Conservation (phyloP, 495 filamentous ascomycete genomes). For the Aspergillus leporis region DNA sequence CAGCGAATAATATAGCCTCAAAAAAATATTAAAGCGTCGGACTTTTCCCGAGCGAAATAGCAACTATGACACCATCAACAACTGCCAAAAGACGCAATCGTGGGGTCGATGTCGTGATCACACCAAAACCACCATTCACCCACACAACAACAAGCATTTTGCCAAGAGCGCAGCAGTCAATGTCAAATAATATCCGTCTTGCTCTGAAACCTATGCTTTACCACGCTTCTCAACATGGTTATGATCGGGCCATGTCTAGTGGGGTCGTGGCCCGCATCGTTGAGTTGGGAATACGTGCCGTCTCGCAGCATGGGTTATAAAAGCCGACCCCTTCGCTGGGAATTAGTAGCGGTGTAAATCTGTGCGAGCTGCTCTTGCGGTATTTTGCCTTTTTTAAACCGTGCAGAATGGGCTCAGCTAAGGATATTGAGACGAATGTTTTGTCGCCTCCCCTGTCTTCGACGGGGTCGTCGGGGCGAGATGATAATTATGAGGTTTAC, state of each 20-base stretch:
- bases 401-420: constrained; percentile 3
- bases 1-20: not conserved
- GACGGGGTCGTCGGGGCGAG: constrained; percentile 18
- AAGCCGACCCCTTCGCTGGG: not conserved
- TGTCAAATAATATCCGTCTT: not conserved
- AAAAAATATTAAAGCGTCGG: not conserved
- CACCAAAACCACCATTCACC: not conserved
- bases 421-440: constrained; percentile 19
- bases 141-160: not conserved
- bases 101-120: constrained; percentile 5
- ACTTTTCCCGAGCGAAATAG: not conserved
- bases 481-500: constrained; percentile 30
- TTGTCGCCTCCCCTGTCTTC: constrained; percentile 11
- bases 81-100: constrained; percentile 3
- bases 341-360: not conserved
- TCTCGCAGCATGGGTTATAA: not conserved
- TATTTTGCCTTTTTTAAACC: not conserved
- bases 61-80: constrained; percentile 1
- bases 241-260: constrained; percentile 1
- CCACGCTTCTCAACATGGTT: not conserved
- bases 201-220: not conserved
- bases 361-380: not conserved
- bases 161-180: not conserved
- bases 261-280: not conserved
- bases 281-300: not conserved